Base-by-base conservation (phyloP, 2,329 filamentous ascomycete genomes). In the Coniochaeta hoffmannii region DNA sequence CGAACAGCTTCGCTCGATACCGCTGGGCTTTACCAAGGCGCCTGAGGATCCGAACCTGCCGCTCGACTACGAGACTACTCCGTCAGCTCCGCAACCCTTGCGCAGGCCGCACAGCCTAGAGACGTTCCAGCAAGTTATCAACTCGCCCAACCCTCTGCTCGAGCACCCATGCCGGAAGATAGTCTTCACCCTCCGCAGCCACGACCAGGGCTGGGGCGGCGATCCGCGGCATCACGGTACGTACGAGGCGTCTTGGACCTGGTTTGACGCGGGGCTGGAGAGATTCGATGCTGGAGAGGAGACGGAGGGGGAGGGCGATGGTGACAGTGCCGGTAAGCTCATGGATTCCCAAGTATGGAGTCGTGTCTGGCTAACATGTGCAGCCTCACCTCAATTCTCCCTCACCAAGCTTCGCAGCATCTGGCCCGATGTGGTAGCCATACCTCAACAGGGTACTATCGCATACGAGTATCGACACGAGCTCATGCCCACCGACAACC, bases 201-300 rank as follows among this genome's bases (percentile, higher is more conserved):
- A 68, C 50, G 84, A 87, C 58, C 84, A 87, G 60, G 84, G 83
- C 4, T 83, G 76, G 75, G 73, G 75, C 31, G 71, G 74, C 14
- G 58, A 67, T 0, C 1, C 0, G 0, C 44, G 14, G 0, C 59
- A 67, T 38, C 63, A 62, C 2, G 72, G 72, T 2, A 73, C 73
- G 1, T 85, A 76, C 55, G 59, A 64, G 0, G 70, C 67, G 2
- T 81, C 83, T 0, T 83, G 70, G 68, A 83, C 83, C 0, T 87
- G 83, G 83, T 85, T 86, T 57, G 83, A 86, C 55, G 81, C 76
- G 15, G 83, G 83, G 0, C 64, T 84, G 15, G 83, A 87, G 66
- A 73, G 74, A 3, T 78, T 82, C 50, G 77, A 79, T 46, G 70
- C 70, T 15, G 65, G 62, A 0, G 50, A 38, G 22, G 24, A 53